These are phyloP conservation scores for Podila horticola DNA, from an alignment of 192 early-diverging fungal genomes.

Conservation along the genomic window DNA sequence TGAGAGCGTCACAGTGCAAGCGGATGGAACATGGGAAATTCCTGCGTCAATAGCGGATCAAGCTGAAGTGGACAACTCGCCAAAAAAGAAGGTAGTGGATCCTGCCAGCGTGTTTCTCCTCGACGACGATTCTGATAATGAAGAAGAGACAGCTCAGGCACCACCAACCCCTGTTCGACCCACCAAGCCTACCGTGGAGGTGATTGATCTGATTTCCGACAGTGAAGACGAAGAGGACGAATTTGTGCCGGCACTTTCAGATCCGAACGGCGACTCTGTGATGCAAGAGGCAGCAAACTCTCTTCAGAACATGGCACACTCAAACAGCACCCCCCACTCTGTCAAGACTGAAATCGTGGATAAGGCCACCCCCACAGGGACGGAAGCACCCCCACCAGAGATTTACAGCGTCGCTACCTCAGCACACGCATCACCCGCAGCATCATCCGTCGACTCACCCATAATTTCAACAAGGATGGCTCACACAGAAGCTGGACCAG, in stretches of 20 bases:
- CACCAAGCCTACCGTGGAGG: slow-evolving; percentile 57
- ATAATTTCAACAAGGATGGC: slow-evolving; percentile 25
- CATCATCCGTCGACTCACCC: slow-evolving; percentile 29
- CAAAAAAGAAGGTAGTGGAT: slow-evolving; percentile 18
- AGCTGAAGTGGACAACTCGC: slow-evolving; percentile 5
- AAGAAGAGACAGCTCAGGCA: slow-evolving; percentile 6
- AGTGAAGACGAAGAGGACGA: slow-evolving; percentile 56
- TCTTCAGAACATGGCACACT: slow-evolving; percentile 30
- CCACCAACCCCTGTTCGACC: slow-evolving; percentile 7
- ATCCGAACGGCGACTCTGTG: slow-evolving; percentile 19
- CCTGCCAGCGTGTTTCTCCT: slow-evolving; percentile 36
- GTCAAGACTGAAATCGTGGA: slow-evolving; percentile 46
- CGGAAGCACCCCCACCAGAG: neutral
- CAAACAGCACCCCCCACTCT: slow-evolving; percentile 7
- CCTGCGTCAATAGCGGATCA: slow-evolving; percentile 22
- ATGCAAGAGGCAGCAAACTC: slow-evolving; percentile 35
- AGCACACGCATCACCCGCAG: slow-evolving; percentile 17
- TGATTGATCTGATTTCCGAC: slow-evolving; percentile 73
- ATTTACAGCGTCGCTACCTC: slow-evolving; percentile 22
- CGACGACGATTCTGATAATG: slow-evolving; percentile 46
- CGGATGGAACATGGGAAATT: slow-evolving; percentile 54
- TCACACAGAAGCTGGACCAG: slow-evolving; percentile 12
- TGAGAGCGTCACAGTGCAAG: slow-evolving; percentile 56
- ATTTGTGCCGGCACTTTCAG: neutral
- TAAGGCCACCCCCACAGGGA: slow-evolving; percentile 9